Base-by-base conservation (phyloP, 2,329 filamentous ascomycete genomes). In the Scedosporium aurantiacum region DNA sequence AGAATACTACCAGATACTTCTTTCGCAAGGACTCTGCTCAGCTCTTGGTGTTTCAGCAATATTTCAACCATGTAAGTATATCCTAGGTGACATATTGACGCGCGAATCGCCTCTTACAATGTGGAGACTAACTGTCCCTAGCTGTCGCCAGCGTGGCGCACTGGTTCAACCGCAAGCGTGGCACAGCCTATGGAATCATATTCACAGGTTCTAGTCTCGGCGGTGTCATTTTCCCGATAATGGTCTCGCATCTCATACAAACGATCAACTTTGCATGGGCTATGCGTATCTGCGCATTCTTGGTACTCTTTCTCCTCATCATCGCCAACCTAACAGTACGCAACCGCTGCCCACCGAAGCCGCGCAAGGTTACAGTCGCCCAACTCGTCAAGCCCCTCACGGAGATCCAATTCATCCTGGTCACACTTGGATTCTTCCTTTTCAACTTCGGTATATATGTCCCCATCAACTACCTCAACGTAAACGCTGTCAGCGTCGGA, bases 1-100 rank as follows among this genome's bases (percentile, higher is more conserved):
- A 0, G 61, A 75, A 47, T 77, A 76, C 66, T 76, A 73, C 57
- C 74, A 77, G 54, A 70, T 77, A 59, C 67, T 77, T 12, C 66
- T 78, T 1, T 65, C 73, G 0, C 75, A 77, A 60, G 71, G 72
- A 3, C 66, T 76, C 0, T 74, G 57, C 60, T 72, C 70, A 1
- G 71, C 72, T 8, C 67, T 77, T 23, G 73, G 74, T 16, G 70
- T 71, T 7, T 67, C 69, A 0, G 69, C 70, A n/a, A 68, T 75
- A 47, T 72, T 73, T 25, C 68, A 72, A 56, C 70, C 72, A 28
- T 62, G 69, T 69, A 62, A 52, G 64, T 52, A 16, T 2, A 32
- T 32, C 28, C 6, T 1, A 28, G 5, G 27, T 28, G 27, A 32
- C 10, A 32, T 32, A 32, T 32, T 8, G 7, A 32, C 10, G 7